Percentiles rank a stretch among this genome's conserved stretches.
These are phyloP conservation scores for Daldinia decipiens DNA, from an alignment of 495 filamentous ascomycete species.

Conservation along the genomic window DNA sequence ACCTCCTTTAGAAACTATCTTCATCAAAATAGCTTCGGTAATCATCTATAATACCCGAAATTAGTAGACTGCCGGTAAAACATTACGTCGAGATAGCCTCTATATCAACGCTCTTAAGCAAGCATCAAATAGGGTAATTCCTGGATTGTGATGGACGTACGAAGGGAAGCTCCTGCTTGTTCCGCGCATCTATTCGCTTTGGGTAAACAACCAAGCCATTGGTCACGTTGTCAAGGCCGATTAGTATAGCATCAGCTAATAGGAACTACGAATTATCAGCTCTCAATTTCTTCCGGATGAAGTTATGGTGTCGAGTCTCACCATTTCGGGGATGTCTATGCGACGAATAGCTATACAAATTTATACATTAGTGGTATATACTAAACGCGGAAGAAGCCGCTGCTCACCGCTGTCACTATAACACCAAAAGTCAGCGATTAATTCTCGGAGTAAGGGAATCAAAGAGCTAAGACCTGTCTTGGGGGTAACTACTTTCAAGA, in stretches of 20 bases:
- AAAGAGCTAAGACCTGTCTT: too few species aligned
- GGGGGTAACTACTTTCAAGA: too few species aligned
- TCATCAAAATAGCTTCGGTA: slow-evolving; percentile 78
- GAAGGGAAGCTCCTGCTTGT: slow-evolving; percentile 56
- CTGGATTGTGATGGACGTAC: slow-evolving; percentile 10
- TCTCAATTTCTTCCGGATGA: background rate
- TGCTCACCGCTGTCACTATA: slow-evolving; percentile 46
- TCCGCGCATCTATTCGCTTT: slow-evolving; percentile 71
- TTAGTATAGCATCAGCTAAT: slow-evolving; percentile 81
- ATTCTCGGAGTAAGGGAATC: background rate
- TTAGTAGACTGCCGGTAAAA: slow-evolving; percentile 1
- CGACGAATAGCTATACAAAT: slow-evolving; percentile 25
- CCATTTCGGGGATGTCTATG: slow-evolving; percentile 75
- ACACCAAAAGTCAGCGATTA: slow-evolving; percentile 5
- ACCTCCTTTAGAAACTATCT: slow-evolving; percentile 75
- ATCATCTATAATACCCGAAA: slow-evolving; percentile 35
- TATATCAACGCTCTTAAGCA: background rate
- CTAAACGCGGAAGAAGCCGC: background rate
- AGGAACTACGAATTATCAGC: slow-evolving; percentile 63
- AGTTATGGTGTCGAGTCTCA: background rate
- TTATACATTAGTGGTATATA: slow-evolving; percentile 15
- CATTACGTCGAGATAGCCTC: background rate
- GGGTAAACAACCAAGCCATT: slow-evolving; percentile 89
- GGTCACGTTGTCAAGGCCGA: slow-evolving; percentile 84
- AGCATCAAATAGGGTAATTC: background rate